Percentiles rank a stretch among this genome's conserved stretches.
Conservation (phyloP, 371 early-diverging fungal species). For the Umbelopsis sp. region DNA sequence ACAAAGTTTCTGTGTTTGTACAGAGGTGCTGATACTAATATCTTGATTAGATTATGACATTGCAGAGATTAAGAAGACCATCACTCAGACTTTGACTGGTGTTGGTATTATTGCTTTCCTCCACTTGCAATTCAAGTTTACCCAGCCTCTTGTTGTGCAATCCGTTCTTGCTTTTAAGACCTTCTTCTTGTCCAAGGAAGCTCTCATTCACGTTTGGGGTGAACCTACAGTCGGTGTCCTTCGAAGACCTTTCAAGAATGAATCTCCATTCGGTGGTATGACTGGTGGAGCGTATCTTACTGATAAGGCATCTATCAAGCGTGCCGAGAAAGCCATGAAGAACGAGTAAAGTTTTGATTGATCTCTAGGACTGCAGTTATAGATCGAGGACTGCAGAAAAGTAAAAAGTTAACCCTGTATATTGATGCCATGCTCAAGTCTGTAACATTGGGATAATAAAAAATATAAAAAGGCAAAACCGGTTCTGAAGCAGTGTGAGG, state of each 20-base stretch:
- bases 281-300: conserved; percentile 44
- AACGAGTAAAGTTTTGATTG: conserved; percentile 29
- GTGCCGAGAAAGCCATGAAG: conserved; percentile 53
- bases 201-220: conserved; percentile 73
- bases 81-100: conserved; percentile 69
- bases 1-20: not conserved
- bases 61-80: conserved; percentile 67
- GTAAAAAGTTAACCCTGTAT: not conserved
- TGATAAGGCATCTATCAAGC: conserved; percentile 53
- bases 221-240: conserved; percentile 72
- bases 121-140: conserved; percentile 84
- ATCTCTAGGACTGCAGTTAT: not conserved
- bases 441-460: too few species aligned
- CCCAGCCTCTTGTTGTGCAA: conserved; percentile 86
- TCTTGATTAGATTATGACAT: conserved; percentile 72
- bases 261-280: conserved; percentile 61
- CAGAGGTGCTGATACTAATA: conserved; percentile 24
- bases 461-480: too few species aligned
- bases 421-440: not conserved
- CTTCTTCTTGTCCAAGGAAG: conserved; percentile 64
- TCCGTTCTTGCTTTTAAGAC: conserved; percentile 73
- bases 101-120: conserved; percentile 71
- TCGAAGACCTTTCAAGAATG: conserved; percentile 79
- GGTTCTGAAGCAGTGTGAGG: too few species aligned
- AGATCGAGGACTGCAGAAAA: not conserved